These are phyloP conservation scores for Thielaviopsis euricoi DNA, from an alignment of 2,329 filamentous ascomycete species.

Conservation along the genomic window DNA sequence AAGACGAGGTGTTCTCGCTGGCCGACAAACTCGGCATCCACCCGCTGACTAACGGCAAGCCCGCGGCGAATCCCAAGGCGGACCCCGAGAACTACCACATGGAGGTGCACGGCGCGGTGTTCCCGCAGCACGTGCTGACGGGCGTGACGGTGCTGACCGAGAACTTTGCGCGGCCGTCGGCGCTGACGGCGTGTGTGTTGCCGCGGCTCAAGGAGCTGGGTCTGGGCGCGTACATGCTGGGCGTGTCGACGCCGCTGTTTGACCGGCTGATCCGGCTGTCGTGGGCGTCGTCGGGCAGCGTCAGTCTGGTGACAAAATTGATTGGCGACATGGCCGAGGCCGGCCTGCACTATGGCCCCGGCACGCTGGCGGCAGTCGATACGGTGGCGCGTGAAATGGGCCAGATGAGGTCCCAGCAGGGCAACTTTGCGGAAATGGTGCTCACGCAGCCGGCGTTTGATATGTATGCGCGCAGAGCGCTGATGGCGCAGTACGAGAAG, in stretches of 20 bases:
- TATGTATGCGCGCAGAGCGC: background rate
- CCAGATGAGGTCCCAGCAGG: background rate
- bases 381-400: slow-evolving; percentile 2
- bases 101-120: slow-evolving; percentile 45
- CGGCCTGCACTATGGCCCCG: slow-evolving; percentile 26
- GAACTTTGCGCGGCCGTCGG: slow-evolving; percentile 40
- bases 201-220: slow-evolving; percentile 53
- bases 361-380: slow-evolving; percentile 2
- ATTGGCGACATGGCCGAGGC: slow-evolving; percentile 50
- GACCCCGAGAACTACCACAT: slow-evolving; percentile 24
- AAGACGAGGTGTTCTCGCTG: slow-evolving; percentile 48
- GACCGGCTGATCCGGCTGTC: slow-evolving; percentile 45
- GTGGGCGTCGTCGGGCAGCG: slow-evolving; percentile 45
- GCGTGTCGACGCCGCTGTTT: slow-evolving; percentile 53
- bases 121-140: slow-evolving; percentile 41
- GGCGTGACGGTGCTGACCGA: slow-evolving; percentile 40
- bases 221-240: slow-evolving; percentile 53
- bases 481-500: background rate
- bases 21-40: slow-evolving; percentile 37
- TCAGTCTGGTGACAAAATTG: slow-evolving; percentile 34
- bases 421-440: slow-evolving; percentile 5
- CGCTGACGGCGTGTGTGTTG: slow-evolving; percentile 42
- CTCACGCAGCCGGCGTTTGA: background rate
- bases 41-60: background rate
- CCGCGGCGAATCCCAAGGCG: background rate